Evolutionary conservation across 495 filamentous ascomycete genomes (phyloP).

Genomic region (Penicillium macrosclerotiorum): DNA sequence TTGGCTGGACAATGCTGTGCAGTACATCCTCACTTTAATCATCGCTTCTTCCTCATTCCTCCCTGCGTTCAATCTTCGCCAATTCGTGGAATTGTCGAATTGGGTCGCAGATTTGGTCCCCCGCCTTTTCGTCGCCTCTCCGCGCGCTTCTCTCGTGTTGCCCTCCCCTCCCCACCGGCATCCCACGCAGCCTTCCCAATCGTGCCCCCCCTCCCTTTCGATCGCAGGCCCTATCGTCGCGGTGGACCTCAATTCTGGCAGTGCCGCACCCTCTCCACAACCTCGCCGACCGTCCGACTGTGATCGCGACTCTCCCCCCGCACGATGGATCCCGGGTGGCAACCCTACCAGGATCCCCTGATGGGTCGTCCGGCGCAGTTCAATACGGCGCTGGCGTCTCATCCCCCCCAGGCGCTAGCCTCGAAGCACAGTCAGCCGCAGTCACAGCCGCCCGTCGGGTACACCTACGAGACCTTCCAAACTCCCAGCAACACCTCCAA

Average conservation of each 20-base stretch:
- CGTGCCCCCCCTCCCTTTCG: slow-evolving; percentile 18
- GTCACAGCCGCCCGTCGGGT: slow-evolving; percentile 62
- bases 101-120: slow-evolving; percentile 13
- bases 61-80: slow-evolving; percentile 4
- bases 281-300: too few species aligned
- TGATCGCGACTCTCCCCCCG: not conserved
- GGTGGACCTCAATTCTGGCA: too few species aligned
- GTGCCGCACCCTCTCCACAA: too few species aligned
- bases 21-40: slow-evolving; percentile 18
- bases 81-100: slow-evolving; percentile 23
- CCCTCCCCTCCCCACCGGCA: slow-evolving; percentile 29
- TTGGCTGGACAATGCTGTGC: slow-evolving; percentile 31
- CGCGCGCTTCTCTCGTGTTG: slow-evolving; percentile 30
- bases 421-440: slow-evolving; percentile 52
- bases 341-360: slow-evolving; percentile 48
- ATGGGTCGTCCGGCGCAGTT: slow-evolving; percentile 44
- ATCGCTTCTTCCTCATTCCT: slow-evolving; percentile 19
- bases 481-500: slow-evolving; percentile 41
- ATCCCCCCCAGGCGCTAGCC: slow-evolving; percentile 39
- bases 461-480: slow-evolving; percentile 74
- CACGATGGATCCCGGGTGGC: slow-evolving; percentile 54
- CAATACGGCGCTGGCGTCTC: slow-evolving; percentile 38
- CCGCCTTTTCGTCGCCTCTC: slow-evolving; percentile 12
- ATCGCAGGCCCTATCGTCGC: slow-evolving; percentile 36
- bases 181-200: too few species aligned